Conservation (phyloP, 2,329 filamentous ascomycete species). For the Alternaria ventricosa region DNA sequence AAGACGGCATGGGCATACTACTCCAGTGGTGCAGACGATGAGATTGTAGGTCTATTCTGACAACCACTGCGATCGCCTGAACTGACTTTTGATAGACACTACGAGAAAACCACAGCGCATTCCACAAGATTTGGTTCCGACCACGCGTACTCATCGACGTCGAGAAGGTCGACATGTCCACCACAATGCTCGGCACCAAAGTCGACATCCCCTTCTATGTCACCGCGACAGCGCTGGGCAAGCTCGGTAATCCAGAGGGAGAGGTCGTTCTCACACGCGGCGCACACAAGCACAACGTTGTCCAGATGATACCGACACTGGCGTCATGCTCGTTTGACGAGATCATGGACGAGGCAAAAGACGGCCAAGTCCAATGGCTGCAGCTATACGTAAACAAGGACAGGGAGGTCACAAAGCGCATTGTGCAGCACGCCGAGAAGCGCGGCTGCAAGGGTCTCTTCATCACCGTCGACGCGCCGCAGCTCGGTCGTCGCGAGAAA, state of each 20-base stretch:
- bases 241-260: constrained; percentile 91
- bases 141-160: constrained; percentile 90
- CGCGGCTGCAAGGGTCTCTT: constrained; percentile 95
- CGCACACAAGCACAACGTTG: constrained; percentile 82
- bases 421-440: constrained; percentile 88
- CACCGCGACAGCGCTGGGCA: constrained; percentile 92
- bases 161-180: constrained; percentile 82
- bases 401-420: constrained; percentile 84
- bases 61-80: neutral
- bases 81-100: constrained; percentile 68
- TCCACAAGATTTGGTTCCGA: constrained; percentile 97
- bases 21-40: constrained; percentile 88
- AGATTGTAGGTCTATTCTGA: constrained; percentile 66
- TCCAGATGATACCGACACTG: constrained; percentile 98
- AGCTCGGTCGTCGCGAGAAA: constrained; percentile 93
- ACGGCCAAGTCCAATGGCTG: constrained; percentile 90
- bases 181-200: constrained; percentile 91
- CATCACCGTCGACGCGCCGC: constrained; percentile 97
- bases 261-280: constrained; percentile 90
- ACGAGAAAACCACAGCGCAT: constrained; percentile 93
- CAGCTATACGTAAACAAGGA: constrained; percentile 98
- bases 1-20: constrained; percentile 98
- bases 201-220: constrained; percentile 91
- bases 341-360: constrained; percentile 82
- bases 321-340: constrained; percentile 98